Conservation (phyloP, 208 protist genomes). For the Angomonas desouzai region DNA sequence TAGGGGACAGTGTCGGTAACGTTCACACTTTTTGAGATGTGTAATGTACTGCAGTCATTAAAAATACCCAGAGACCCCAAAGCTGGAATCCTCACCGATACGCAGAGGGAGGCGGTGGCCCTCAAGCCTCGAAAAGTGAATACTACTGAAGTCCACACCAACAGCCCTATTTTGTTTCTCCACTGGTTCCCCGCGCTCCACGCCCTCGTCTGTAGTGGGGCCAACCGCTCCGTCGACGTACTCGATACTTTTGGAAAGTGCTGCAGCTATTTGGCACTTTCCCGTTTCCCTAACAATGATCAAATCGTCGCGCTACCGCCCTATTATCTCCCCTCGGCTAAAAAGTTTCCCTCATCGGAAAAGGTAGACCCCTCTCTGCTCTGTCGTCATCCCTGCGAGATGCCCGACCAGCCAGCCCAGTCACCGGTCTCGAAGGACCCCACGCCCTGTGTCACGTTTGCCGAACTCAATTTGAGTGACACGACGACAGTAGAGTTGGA, state of each 20-base stretch:
- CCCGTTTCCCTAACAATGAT: slow-evolving; percentile 27
- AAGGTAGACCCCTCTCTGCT: neutral
- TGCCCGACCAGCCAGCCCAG: neutral
- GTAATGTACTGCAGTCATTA: slow-evolving; percentile 40
- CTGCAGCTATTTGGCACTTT: slow-evolving; percentile 38
- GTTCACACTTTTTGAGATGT: slow-evolving; percentile 57
- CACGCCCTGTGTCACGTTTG: neutral
- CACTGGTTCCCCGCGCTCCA: slow-evolving; percentile 35
- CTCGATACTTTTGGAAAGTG: slow-evolving; percentile 28
- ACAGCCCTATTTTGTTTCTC: slow-evolving; percentile 13
- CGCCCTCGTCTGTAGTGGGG: slow-evolving; percentile 39
- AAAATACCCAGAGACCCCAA: slow-evolving; percentile 33
- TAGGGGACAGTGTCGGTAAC: slow-evolving; percentile 44
- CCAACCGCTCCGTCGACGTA: slow-evolving; percentile 50
- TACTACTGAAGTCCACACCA: neutral
- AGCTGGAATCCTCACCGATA: slow-evolving; percentile 11
- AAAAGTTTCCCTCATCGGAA: neutral
- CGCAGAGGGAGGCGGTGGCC: neutral
- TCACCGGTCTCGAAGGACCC: neutral
- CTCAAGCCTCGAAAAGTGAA: neutral
- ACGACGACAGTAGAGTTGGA: neutral
- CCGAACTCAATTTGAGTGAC: neutral
- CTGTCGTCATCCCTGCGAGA: neutral
- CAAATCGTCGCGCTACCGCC: neutral
- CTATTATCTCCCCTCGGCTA: neutral